Percentiles rank a stretch among this genome's conserved stretches.
phyloP scores from a whole-genome alignment of 31 red algal genomes.

The Bonnemaisonia californica region DNA sequence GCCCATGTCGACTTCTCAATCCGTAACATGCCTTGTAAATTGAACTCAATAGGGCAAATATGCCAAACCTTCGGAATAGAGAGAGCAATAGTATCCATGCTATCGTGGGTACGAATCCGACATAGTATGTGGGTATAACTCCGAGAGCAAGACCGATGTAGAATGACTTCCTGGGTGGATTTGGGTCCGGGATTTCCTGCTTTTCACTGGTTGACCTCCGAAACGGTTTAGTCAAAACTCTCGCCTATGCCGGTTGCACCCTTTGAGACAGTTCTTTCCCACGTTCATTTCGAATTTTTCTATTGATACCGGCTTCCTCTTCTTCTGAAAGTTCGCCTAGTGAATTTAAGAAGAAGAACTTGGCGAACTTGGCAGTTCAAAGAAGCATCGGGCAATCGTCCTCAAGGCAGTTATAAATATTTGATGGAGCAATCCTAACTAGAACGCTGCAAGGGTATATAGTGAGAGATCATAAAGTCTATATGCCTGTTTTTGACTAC shows the following conservation, averaged over 20 bases:
- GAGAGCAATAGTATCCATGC: background rate
- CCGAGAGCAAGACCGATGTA: background rate
- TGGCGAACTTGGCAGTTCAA: too few species aligned
- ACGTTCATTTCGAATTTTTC: background rate
- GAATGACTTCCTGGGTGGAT: background rate
- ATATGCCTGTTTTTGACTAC: too few species aligned
- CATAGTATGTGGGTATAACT: background rate
- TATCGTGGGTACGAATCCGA: background rate
- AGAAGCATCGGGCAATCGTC: too few species aligned
- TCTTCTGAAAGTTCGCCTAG: too few species aligned
- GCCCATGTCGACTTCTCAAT: slow-evolving; percentile 37
- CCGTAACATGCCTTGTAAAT: slow-evolving; percentile 23
- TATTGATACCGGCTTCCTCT: too few species aligned
- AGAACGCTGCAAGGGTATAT: too few species aligned
- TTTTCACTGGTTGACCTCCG: background rate
- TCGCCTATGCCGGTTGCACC: background rate
- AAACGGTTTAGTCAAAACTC: background rate
- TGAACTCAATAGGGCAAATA: slow-evolving; percentile 14
- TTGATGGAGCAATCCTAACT: too few species aligned
- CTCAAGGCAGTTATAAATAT: too few species aligned
- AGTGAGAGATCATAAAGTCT: too few species aligned
- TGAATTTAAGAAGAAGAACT: too few species aligned
- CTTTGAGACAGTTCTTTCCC: background rate
- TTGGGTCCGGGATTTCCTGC: background rate
- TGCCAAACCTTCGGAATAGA: slow-evolving; percentile 16